Base-by-base conservation (phyloP, 805 yeast species). In the Grigorovia transvaalensis region DNA sequence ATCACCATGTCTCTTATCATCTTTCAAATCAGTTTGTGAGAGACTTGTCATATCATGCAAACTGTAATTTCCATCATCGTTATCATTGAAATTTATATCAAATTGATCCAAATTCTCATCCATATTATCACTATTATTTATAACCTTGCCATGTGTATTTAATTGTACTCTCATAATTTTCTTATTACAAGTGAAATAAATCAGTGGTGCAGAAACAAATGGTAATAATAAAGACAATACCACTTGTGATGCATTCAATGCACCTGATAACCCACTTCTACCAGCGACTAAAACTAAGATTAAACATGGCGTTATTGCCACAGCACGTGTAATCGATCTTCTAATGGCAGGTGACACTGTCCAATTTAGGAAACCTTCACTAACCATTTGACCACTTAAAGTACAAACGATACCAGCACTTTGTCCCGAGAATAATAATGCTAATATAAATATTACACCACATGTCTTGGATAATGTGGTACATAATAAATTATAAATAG, bases 381-480 rank as follows among this genome's bases (percentile, higher is more conserved):
- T 82, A 11, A 89, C 93, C 88, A 88, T 88, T 66, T 89, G 97
- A 17, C 96, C 96, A 9, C 96, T 89, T 55, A 89, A 73, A 0
- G 97, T 89, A 65, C 95, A 88, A n/a, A 89, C 96, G 35, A 91
- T 86, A 41, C 96, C 97, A 1, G 96, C 96, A 65, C 90, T 82
- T 62, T 89, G 89, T 12, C 97, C 97, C 43, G 91, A 83, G 54
- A 87, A 84, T 45, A 90, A 70, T 59, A 90, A 74, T 0, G 96
- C 97, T 51, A 88, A 70, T 62, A 89, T 90, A 69, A 90, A 90
- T 0, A 89, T 70, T 1, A 86, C 78, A 9, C 96, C 98, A 0
- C 91, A 95, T 17, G 79, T 78, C 33, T 83, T 79, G 5, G 95
- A 84, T 46, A 90, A 70, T 48, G 79, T 77, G 9, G 69, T 58